phyloP scores from a whole-genome alignment of 169 alveolate species.

The Plasmodium chabaudi region DNA sequence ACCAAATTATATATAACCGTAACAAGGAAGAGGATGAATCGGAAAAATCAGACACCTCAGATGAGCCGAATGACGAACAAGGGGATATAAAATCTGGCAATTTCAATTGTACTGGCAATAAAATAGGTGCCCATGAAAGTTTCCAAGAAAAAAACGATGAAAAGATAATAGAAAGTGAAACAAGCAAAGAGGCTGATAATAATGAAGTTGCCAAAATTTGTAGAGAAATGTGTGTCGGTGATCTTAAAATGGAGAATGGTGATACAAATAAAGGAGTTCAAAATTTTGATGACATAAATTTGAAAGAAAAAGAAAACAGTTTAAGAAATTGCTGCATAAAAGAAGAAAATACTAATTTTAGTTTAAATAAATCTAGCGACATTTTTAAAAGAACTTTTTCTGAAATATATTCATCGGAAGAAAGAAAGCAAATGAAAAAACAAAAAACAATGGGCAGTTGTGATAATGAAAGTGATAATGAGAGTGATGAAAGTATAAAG shows the following conservation, averaged over 20 bases:
- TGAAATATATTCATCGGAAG: constrained; percentile 39
- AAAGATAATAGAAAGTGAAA: constrained; percentile 12
- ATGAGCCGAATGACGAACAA: too few species aligned
- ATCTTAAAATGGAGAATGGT: not conserved
- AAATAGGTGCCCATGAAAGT: too few species aligned
- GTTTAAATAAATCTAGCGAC: not conserved
- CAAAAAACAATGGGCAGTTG: not conserved
- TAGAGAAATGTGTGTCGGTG: too few species aligned
- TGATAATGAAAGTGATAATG: not conserved
- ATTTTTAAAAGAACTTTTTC: constrained; percentile 36
- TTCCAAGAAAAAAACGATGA: not conserved
- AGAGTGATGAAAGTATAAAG: constrained; percentile 55
- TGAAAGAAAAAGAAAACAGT: too few species aligned
- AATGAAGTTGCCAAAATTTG: not conserved
- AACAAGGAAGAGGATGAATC: not conserved
- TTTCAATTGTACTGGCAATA: too few species aligned
- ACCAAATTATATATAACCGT: constrained; percentile 7
- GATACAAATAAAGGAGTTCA: not conserved
- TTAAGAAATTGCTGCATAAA: not conserved
- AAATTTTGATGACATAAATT: too few species aligned
- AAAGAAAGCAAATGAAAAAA: constrained; percentile 23
- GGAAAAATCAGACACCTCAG: too few species aligned
- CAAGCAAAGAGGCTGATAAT: not conserved
- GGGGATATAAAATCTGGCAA: too few species aligned
- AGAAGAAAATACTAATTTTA: not conserved